phyloP scores from a whole-genome alignment of 495 filamentous ascomycete species.

The Parathielavia hyrcaniae region DNA sequence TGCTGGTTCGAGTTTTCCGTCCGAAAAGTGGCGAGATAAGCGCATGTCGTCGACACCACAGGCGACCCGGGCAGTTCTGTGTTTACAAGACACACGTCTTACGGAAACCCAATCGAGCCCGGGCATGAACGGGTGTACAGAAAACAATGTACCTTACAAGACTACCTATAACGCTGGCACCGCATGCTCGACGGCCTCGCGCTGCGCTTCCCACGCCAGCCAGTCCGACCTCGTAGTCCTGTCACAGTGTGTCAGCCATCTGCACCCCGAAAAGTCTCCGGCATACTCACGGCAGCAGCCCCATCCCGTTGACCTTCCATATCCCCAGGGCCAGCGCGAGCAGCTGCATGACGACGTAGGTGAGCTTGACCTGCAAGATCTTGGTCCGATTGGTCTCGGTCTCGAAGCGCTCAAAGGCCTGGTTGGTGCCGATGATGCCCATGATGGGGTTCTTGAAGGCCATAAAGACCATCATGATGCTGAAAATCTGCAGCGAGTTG shows the following conservation, averaged over 20 bases:
- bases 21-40: too few relatives aligned
- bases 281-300: constrained; percentile 60
- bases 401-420: constrained; percentile 81
- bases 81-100: too few relatives aligned
- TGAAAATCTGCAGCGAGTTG: constrained; percentile 97
- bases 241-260: constrained; percentile 27
- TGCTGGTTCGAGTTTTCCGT: too few relatives aligned
- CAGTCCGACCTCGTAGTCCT: constrained; percentile 92
- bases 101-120: too few relatives aligned
- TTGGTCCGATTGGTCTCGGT: constrained; percentile 67
- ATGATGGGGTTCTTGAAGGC: constrained; percentile 93
- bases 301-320: constrained; percentile 98
- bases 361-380: constrained; percentile 72
- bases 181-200: constrained; percentile 68
- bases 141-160: neutral
- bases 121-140: neutral
- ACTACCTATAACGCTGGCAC: constrained; percentile 47
- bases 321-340: constrained; percentile 75
- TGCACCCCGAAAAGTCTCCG: neutral
- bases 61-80: too few relatives aligned
- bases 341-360: constrained; percentile 82
- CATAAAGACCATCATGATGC: constrained; percentile 99
- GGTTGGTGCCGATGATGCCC: constrained; percentile 70
- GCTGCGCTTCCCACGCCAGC: constrained; percentile 86
- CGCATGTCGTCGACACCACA: too few relatives aligned